Conservation (phyloP, 495 filamentous ascomycete genomes). For the Bombardia bombarda region DNA sequence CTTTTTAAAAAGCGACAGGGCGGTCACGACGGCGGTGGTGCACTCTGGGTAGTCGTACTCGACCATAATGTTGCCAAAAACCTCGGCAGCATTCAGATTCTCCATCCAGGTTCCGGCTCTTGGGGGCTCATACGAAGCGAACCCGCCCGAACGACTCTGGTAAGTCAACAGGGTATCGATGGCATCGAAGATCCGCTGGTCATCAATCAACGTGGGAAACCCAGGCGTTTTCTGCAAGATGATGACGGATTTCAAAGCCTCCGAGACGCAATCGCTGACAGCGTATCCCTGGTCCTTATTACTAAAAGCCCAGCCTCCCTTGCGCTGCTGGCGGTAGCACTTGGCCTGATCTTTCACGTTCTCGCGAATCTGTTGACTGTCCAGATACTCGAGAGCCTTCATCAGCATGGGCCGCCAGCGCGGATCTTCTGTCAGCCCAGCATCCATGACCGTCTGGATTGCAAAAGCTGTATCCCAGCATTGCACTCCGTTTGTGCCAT, state of each 20-base stretch:
- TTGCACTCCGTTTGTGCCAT: constrained; percentile 95
- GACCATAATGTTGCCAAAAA: constrained; percentile 96
- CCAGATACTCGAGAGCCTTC: constrained; percentile 78
- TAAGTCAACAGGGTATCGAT: constrained; percentile 87
- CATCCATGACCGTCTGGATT: constrained; percentile 72
- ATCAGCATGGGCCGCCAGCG: constrained; percentile 77
- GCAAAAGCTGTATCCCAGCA: constrained; percentile 91
- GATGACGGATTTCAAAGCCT: constrained; percentile 80
- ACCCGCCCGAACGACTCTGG: constrained; percentile 84
- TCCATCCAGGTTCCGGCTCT: constrained; percentile 73
- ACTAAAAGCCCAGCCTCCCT: constrained; percentile 94
- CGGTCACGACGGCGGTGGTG: constrained; percentile 91
- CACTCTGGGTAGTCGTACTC: constrained; percentile 98
- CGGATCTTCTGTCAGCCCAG: constrained; percentile 67
- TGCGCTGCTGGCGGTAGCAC: constrained; percentile 86
- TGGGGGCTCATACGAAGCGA: constrained; percentile 80
- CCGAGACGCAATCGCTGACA: constrained; percentile 88
- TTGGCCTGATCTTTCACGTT: constrained; percentile 68
- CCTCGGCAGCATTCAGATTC: constrained; percentile 86
- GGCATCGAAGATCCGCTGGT: constrained; percentile 71
- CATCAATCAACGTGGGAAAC: constrained; percentile 67
- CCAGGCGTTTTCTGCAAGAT: constrained; percentile 72
- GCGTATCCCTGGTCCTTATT: constrained; percentile 89
- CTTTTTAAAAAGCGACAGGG: constrained; percentile 71
- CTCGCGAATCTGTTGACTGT: constrained; percentile 84